These are phyloP conservation scores for Daedaleopsis sinensis DNA, from an alignment of 768 basidiomycete species.

Conservation along the genomic window DNA sequence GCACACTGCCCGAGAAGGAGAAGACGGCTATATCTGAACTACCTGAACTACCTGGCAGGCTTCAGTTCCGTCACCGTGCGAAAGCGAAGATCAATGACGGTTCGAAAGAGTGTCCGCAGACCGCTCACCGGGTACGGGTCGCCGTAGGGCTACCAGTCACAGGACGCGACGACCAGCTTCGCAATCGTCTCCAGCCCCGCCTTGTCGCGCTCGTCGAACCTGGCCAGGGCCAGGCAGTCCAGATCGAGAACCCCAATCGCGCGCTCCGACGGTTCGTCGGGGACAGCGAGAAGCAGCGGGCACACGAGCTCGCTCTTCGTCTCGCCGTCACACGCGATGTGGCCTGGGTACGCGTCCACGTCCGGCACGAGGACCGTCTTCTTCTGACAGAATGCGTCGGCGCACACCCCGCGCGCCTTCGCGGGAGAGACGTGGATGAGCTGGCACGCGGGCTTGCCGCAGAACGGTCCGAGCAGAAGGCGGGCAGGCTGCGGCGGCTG, in stretches of 20 bases:
- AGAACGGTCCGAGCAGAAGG: slow-evolving; percentile 82
- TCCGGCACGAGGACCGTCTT: slow-evolving; percentile 71
- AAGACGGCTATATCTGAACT: too few relatives aligned
- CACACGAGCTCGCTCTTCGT: slow-evolving; percentile 91
- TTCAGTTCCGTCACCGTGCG: too few relatives aligned
- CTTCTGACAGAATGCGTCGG: slow-evolving; percentile 65
- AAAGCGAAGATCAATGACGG: too few relatives aligned
- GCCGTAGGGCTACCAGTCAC: slow-evolving; percentile 61
- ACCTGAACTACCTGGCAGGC: too few relatives aligned
- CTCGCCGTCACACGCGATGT: slow-evolving; percentile 92
- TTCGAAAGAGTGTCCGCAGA: too few relatives aligned
- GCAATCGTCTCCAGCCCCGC: slow-evolving; percentile 78
- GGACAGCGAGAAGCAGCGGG: slow-evolving; percentile 51
- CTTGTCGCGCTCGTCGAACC: slow-evolving; percentile 79
- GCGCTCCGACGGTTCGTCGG: slow-evolving; percentile 14
- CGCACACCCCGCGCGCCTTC: slow-evolving; percentile 78
- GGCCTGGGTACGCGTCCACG: slow-evolving; percentile 84
- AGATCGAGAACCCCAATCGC: slow-evolving; percentile 69
- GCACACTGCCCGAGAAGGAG: too few relatives aligned
- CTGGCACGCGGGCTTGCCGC: slow-evolving; percentile 91
- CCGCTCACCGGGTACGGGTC: neutral
- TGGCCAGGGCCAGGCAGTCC: slow-evolving; percentile 73
- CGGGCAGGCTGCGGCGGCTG: slow-evolving; percentile 24
- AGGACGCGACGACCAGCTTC: slow-evolving; percentile 59
- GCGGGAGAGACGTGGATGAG: slow-evolving; percentile 63